phyloP scores from a whole-genome alignment of 1,284 basidiomycete genomes.

The Apiotrichum brassicae region DNA sequence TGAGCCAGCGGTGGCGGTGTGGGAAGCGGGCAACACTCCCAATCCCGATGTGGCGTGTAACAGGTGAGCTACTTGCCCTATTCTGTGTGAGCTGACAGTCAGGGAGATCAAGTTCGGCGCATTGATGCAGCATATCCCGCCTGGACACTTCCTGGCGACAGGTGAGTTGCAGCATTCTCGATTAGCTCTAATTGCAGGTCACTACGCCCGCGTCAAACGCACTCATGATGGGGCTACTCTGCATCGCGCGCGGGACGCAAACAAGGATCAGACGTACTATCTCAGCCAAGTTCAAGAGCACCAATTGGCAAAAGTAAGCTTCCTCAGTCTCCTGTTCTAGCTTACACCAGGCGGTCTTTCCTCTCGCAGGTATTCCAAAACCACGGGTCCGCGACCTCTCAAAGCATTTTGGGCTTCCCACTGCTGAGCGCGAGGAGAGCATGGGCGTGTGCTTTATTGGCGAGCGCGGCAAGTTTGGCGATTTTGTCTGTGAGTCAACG shows the following conservation, averaged over 20 bases:
- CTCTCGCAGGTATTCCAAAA: slow-evolving; percentile 64
- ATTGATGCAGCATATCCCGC: slow-evolving; percentile 58
- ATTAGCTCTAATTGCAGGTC: slow-evolving; percentile 53
- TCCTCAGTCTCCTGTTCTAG: too few species aligned
- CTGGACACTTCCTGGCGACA: slow-evolving; percentile 65
- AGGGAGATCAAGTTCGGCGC: slow-evolving; percentile 94
- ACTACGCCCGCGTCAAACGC: slow-evolving; percentile 74
- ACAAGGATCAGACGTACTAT: slow-evolving; percentile 93
- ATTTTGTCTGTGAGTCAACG: slow-evolving; percentile 60
- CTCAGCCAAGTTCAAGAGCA: slow-evolving; percentile 68
- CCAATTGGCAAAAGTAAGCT: slow-evolving; percentile 51
- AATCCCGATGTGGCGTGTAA: slow-evolving; percentile 96
- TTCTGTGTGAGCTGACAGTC: neutral
- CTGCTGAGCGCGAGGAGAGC: slow-evolving; percentile 73
- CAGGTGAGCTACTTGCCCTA: slow-evolving; percentile 49
- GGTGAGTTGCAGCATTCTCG: slow-evolving; percentile 48
- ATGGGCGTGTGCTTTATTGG: slow-evolving; percentile 99
- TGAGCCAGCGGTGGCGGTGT: slow-evolving; percentile 67
- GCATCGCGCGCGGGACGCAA: slow-evolving; percentile 57
- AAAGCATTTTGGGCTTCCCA: slow-evolving; percentile 59
- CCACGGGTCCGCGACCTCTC: slow-evolving; percentile 72
- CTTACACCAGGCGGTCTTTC: slow-evolving; percentile 62
- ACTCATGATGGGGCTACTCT: slow-evolving; percentile 52
- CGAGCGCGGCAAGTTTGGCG: slow-evolving; percentile 63
- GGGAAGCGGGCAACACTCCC: slow-evolving; percentile 73